A percentile compares a stretch with the other conserved stretches of the same genome.
Conservation (phyloP, 75 land plant genomes). For the Chamaecyparis obtusa region DNA sequence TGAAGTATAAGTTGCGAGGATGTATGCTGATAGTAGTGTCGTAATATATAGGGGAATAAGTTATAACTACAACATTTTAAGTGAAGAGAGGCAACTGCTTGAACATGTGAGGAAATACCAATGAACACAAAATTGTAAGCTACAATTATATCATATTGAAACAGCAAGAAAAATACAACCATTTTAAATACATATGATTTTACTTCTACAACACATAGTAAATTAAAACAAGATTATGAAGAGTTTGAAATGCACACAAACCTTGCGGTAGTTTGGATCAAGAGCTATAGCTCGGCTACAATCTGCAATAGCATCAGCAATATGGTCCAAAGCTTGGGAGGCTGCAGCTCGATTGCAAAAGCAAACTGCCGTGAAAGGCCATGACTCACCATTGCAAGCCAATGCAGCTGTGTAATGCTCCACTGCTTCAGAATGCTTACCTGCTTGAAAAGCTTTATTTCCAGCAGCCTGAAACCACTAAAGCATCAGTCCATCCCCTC, state of each 20-base stretch:
- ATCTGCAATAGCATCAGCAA: slow-evolving; percentile 99
- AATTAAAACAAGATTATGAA: background rate
- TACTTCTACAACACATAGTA: background rate
- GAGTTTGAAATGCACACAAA: slow-evolving; percentile 10
- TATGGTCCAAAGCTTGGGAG: slow-evolving; percentile 82
- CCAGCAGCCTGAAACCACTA: slow-evolving; percentile 64
- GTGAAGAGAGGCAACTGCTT: background rate
- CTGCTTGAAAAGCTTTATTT: slow-evolving; percentile 93
- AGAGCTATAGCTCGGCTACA: slow-evolving; percentile 94
- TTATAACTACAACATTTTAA: background rate
- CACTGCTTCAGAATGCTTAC: slow-evolving; percentile 81
- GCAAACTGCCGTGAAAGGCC: slow-evolving; percentile 91
- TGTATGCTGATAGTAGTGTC: background rate
- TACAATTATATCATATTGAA: background rate
- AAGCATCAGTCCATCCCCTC: background rate
- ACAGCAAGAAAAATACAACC: background rate
- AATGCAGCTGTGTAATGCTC: slow-evolving; percentile 96
- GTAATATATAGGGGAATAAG: background rate
- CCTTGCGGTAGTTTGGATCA: slow-evolving; percentile 85
- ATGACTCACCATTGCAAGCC: slow-evolving; percentile 78
- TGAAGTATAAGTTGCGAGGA: background rate
- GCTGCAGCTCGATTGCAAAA: slow-evolving; percentile 99
- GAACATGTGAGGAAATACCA: background rate
- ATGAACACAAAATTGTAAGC: background rate
- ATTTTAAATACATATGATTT: background rate